phyloP scores from a whole-genome alignment of 768 basidiomycete species.

The Mycena filopes region DNA sequence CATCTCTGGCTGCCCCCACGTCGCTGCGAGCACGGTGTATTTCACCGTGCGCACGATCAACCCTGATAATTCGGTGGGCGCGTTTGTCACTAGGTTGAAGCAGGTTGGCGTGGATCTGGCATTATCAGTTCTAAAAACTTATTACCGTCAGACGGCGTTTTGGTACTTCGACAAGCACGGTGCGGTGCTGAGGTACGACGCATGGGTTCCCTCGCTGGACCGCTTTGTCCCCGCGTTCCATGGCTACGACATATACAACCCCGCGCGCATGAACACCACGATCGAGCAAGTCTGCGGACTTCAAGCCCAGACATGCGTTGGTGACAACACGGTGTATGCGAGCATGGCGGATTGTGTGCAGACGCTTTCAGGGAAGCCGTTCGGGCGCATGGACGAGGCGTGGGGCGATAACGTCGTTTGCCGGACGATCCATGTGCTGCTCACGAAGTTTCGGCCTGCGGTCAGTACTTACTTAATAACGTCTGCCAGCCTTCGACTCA shows the following conservation, averaged over 20 bases:
- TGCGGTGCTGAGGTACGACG: slow-evolving; percentile 19
- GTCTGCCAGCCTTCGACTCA: too few relatives aligned
- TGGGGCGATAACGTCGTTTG: slow-evolving; percentile 25
- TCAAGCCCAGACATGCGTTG: slow-evolving; percentile 16
- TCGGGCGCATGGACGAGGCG: slow-evolving; percentile 5
- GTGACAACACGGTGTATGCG: slow-evolving; percentile 10
- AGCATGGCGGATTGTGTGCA: not conserved
- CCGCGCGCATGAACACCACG: not conserved
- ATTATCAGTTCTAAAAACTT: not conserved
- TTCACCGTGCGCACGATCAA: slow-evolving; percentile 10
- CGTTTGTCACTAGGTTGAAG: slow-evolving; percentile 15
- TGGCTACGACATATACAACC: not conserved
- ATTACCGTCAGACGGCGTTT: slow-evolving; percentile 9
- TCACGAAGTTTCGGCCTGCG: slow-evolving; percentile 17
- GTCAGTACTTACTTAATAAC: not conserved
- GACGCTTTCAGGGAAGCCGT: slow-evolving; percentile 13
- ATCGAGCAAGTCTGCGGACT: slow-evolving; percentile 8
- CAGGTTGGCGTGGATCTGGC: not conserved
- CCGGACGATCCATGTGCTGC: slow-evolving; percentile 15
- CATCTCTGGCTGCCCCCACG: slow-evolving; percentile 14
- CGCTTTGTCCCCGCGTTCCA: not conserved
- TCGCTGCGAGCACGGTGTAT: slow-evolving; percentile 21
- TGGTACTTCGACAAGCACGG: slow-evolving; percentile 21
- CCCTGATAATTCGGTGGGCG: slow-evolving; percentile 4
- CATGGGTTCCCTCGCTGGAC: slow-evolving; percentile 6